A percentile compares a stretch with the other conserved stretches of the same genome.
These are phyloP conservation scores for Sapria himalayana DNA, from an alignment of 345 rosid genomes.

Conservation along the genomic window DNA sequence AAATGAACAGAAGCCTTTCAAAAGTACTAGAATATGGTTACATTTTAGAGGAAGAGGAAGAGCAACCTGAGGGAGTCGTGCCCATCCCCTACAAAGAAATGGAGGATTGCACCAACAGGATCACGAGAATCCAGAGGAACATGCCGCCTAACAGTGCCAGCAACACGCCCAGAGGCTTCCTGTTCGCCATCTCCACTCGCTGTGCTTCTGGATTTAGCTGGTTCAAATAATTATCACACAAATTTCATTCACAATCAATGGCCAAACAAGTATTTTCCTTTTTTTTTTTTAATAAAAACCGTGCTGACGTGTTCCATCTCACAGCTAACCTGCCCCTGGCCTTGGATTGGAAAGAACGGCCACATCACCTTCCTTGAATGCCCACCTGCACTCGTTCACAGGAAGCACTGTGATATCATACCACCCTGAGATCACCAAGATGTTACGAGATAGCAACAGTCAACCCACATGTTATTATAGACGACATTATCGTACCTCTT, in stretches of 20 bases:
- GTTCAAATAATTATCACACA: slow-evolving; percentile 11
- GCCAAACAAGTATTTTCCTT: too few species aligned
- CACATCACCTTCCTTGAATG: slow-evolving; percentile 97
- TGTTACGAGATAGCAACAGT: background rate
- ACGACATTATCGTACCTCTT: slow-evolving; percentile 80
- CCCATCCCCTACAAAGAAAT: slow-evolving; percentile 81
- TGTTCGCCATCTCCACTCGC: slow-evolving; percentile 33
- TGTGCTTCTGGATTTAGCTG: slow-evolving; percentile 35
- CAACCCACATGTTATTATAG: slow-evolving; percentile 1
- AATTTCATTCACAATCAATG: too few species aligned
- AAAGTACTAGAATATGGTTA: background rate
- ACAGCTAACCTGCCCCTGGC: slow-evolving; percentile 51
- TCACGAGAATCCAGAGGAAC: slow-evolving; percentile 85
- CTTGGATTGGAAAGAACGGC: slow-evolving; percentile 69
- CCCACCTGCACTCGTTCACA: slow-evolving; percentile 65
- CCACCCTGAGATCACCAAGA: slow-evolving; percentile 41
- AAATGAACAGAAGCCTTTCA: background rate
- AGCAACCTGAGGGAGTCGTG: slow-evolving; percentile 43
- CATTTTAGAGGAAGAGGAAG: background rate
- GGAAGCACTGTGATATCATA: slow-evolving; percentile 74
- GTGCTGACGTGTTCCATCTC: too few species aligned
- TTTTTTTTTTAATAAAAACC: too few species aligned
- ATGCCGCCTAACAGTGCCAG: slow-evolving; percentile 87
- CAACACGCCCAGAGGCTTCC: slow-evolving; percentile 60
- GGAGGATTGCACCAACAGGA: slow-evolving; percentile 91